Evolutionary conservation across 129 eudicot genomes (phyloP), one percentile per base, ranked within the genome.

Genomic region (Ambrosia artemisiifolia): DNA sequence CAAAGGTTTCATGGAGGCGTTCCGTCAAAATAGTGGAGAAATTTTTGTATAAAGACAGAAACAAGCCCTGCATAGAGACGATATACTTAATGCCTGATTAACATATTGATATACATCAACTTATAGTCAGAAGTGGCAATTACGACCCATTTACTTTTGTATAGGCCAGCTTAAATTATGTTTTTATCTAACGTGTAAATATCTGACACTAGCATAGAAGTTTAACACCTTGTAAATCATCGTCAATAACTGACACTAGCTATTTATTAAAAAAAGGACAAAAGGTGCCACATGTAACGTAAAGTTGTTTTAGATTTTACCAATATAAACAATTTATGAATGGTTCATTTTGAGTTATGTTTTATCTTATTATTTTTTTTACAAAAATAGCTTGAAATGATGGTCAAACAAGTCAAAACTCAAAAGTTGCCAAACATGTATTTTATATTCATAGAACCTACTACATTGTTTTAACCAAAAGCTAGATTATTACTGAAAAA

Each of bases 21-120:
- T 80, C 90, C 69, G 54, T 75, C 80, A 94, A 78, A 59, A 88
- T 94, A 57, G 62, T 46, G 0, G 83, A 83, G 79, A 90, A 94
- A 73, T 81, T 86, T 76, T 90, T 90, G 69, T 87, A 94, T 69
- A 94, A 56, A 10, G 87, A 86, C 20, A 94, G 70, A 53, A 94
- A 86, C 71, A 94, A 75, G 9, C 84, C 89, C 98, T 93, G 86
- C 65, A 76, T 7, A 67, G 57, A 74, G 5, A 62, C n/a, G 55
- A 11, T 13, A 47, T 47, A 74, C 34, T 61, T 72, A 2, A 36
- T 60, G 11, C 46, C 33, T n/a, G 61, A 50, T 60, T 16, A 28
- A 44, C 10, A 48, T 35, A 19, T n/a, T n/a, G n/a, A n/a, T n/a
- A 57, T 57, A 35, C 48, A 18, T 33, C 51, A 32, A 54, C 20